Conservation (phyloP, 2,329 filamentous ascomycete genomes). For the Cladosporium austrohemisphaericum region DNA sequence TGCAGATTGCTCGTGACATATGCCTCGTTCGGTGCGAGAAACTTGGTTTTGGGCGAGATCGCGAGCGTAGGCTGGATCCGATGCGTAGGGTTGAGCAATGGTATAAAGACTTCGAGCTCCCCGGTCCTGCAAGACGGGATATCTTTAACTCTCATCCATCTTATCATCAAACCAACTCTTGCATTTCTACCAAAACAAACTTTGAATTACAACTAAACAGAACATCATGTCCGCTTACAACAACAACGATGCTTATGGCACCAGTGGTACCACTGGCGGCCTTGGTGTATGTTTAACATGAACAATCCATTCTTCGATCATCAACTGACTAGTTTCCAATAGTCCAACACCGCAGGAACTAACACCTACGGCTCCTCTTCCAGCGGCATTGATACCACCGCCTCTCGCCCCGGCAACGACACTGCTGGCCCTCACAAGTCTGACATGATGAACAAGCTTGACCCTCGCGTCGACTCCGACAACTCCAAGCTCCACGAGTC, state of each 20-base stretch:
- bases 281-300: conserved; percentile 5
- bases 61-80: no score
- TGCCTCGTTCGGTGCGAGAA: neutral
- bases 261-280: conserved; percentile 1
- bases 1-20: conserved; percentile 10
- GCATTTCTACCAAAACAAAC: neutral
- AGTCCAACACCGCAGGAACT: conserved; percentile 4
- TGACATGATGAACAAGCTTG: conserved; percentile 18
- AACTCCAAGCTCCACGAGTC: conserved; percentile 1
- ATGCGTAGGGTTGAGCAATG: no score
- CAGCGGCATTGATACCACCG: neutral
- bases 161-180: neutral
- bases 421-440: conserved; percentile 18
- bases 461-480: conserved; percentile 13
- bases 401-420: neutral
- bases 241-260: conserved; percentile 11
- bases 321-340: neutral
- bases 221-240: conserved; percentile 14
- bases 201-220: no score
- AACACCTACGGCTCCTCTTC: conserved; percentile 7
- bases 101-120: conserved; percentile 3
- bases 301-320: neutral
- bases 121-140: neutral
- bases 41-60: conserved; percentile 9
- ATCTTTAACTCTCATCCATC: conserved; percentile 1